Percentiles rank a stretch among this genome's conserved stretches.
These are phyloP conservation scores for Erodium trifolium DNA, from an alignment of 441 rosid species.

Conservation along the genomic window DNA sequence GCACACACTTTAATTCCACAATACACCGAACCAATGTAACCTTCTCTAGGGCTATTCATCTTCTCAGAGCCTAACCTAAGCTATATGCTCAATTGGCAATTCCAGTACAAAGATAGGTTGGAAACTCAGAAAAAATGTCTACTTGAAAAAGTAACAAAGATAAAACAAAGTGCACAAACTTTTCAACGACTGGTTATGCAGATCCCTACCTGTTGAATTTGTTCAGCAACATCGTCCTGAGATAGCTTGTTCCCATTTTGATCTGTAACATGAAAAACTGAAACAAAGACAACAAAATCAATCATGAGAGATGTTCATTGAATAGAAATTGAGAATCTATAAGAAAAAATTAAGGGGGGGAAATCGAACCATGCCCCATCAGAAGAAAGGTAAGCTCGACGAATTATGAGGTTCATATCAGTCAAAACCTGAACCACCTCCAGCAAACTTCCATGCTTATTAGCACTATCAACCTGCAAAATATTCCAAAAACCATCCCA, in stretches of 20 bases:
- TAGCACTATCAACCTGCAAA: constrained; percentile 67
- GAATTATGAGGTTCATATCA: constrained; percentile 54
- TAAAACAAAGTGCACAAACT: not conserved
- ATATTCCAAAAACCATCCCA: not conserved
- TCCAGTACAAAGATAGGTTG: not conserved
- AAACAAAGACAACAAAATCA: constrained; percentile 1
- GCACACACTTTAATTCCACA: not conserved
- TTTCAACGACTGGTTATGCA: constrained; percentile 11
- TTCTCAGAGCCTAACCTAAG: not conserved
- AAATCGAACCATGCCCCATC: constrained; percentile 68
- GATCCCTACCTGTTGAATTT: constrained; percentile 65
- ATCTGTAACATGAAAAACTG: constrained; percentile 80
- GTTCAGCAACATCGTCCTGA: constrained; percentile 53
- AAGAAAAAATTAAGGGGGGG: not conserved
- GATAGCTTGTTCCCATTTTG: constrained; percentile 60
- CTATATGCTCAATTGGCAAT: not conserved
- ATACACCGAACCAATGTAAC: not conserved
- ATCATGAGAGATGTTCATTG: not conserved
- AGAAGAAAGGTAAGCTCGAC: constrained; percentile 77
- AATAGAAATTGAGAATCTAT: not conserved
- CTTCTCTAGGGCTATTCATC: not conserved
- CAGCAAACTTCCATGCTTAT: constrained; percentile 63
- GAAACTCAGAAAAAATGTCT: not conserved
- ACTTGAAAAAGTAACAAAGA: not conserved
- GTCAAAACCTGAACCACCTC: constrained; percentile 82